phyloP scores from a whole-genome alignment of 805 yeast genomes.

The Lipomyces sp. region DNA sequence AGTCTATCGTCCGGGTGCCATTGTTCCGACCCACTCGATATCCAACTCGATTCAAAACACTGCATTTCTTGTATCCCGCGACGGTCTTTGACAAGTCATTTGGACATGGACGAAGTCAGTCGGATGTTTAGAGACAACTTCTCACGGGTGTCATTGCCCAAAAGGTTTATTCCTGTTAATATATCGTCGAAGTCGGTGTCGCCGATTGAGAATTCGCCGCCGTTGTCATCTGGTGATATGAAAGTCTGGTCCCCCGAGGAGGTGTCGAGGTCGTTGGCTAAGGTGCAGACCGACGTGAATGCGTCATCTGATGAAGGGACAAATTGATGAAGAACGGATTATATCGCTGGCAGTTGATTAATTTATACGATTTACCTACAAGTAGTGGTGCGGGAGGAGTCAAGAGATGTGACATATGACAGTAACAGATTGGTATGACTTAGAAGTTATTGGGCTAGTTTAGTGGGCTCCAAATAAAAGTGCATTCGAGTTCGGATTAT shows the following conservation, averaged over 20 bases:
- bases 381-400: too few relatives aligned
- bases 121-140: constrained; percentile 82
- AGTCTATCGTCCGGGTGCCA: constrained; percentile 98
- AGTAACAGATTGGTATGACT: too few relatives aligned
- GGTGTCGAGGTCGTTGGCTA: not conserved
- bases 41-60: constrained; percentile 93
- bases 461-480: too few relatives aligned
- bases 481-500: too few relatives aligned
- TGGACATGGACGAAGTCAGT: constrained; percentile 86
- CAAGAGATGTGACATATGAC: too few relatives aligned
- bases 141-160: constrained; percentile 85
- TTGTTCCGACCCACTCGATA: constrained; percentile 96
- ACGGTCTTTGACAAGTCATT: constrained; percentile 84
- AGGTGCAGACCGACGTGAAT: not conserved
- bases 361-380: too few relatives aligned
- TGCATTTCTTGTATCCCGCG: constrained; percentile 95
- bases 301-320: not conserved
- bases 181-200: constrained; percentile 45
- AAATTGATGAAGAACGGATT: not conserved
- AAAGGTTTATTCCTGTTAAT: constrained; percentile 71
- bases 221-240: not conserved
- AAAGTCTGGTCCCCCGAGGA: not conserved
- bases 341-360: too few relatives aligned
- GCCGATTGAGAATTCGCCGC: not conserved
- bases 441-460: too few relatives aligned